Base-by-base conservation (phyloP, 1,284 basidiomycete species). In the Malassezia equina region DNA sequence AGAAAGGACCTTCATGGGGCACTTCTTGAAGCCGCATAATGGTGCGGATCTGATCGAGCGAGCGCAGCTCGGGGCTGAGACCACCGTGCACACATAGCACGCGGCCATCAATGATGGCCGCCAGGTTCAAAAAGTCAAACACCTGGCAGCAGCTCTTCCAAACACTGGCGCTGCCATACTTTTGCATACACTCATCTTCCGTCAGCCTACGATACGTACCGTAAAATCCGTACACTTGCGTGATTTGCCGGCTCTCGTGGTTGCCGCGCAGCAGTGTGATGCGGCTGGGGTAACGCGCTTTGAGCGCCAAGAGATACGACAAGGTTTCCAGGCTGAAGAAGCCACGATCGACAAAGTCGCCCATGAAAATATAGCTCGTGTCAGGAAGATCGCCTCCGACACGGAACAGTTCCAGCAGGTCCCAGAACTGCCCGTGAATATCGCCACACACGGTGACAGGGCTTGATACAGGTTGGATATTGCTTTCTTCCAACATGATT, bases 321-420 rank as follows among this genome's bases (percentile, higher is more conserved):
- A 96, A 84, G 0, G 91, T 96, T 77, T 96, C 91, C n/a, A 96
- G 77, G 69, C 86, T 90, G 74, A 95, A 95, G 75, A 94, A 90
- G 11, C 93, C 93, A 59, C 91, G 80, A 77, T 96, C 93, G 32
- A 96, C 91, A 77, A 96, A 96, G 76, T 96, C 91, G 50, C 91
- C 91, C 91, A 96, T 96, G 75, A 96, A 95, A 59, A 96, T 88
- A 76, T 96, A 96, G 69, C 87, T 89, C 59, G 89, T 95, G 58
- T 84, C 85, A 3, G 88, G 88, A 0, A 87, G 82, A 66, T 83
- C 82, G 6, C 91, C 93, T 7, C 91, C 93, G 60, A 89, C 86
- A 64, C 88, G 78, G 65, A 96, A 79, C 31, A 96, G 79, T 78
- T 96, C 90, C 17, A 91, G 78, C 21, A 95, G 79, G 72, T 95